phyloP scores from a whole-genome alignment of 352 stramenopile genomes.

The Phytophthora gonapodyides region DNA sequence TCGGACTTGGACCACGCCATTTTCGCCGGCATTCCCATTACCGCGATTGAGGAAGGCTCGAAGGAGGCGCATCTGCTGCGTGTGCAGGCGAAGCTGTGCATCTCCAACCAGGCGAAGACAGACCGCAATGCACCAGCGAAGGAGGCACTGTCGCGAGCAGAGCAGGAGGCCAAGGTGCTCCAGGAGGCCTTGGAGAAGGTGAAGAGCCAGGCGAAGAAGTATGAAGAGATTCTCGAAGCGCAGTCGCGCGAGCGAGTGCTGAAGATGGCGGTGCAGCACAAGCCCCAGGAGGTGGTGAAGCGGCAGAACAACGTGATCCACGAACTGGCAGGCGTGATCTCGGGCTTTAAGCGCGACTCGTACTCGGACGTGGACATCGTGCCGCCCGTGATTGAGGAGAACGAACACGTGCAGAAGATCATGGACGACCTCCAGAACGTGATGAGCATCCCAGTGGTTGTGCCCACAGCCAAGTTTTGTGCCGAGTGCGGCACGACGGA shows the following conservation, averaged over 20 bases:
- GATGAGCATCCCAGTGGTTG: slow-evolving; percentile 82
- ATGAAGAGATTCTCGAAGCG: slow-evolving; percentile 78
- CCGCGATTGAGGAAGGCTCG: slow-evolving; percentile 75
- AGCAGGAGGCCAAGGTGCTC: slow-evolving; percentile 74
- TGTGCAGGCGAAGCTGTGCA: slow-evolving; percentile 82
- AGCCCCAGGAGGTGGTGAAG: slow-evolving; percentile 73
- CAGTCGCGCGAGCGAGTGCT: slow-evolving; percentile 76
- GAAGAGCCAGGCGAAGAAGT: slow-evolving; percentile 85
- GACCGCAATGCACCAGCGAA: slow-evolving; percentile 55
- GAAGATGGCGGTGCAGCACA: slow-evolving; percentile 70
- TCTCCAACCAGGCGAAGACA: slow-evolving; percentile 53
- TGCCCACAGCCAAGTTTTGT: slow-evolving; percentile 78
- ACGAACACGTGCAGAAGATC: slow-evolving; percentile 69
- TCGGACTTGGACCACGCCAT: slow-evolving; percentile 64
- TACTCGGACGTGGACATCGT: slow-evolving; percentile 77
- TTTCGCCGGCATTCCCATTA: slow-evolving; percentile 79
- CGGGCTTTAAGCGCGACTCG: slow-evolving; percentile 74
- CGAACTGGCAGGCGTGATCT: slow-evolving; percentile 72
- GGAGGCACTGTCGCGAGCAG: slow-evolving; percentile 66
- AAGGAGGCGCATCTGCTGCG: slow-evolving; percentile 80
- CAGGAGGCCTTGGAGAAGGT: slow-evolving; percentile 85
- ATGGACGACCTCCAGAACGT: slow-evolving; percentile 80
- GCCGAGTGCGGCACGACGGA: slow-evolving; percentile 79
- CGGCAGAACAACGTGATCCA: slow-evolving; percentile 86
- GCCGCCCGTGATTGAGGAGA: slow-evolving; percentile 58